A percentile compares a stretch with the other conserved stretches of the same genome.
Evolutionary conservation across 495 filamentous ascomycete genomes (phyloP).

Genomic region (Lentithecium fluviatile): DNA sequence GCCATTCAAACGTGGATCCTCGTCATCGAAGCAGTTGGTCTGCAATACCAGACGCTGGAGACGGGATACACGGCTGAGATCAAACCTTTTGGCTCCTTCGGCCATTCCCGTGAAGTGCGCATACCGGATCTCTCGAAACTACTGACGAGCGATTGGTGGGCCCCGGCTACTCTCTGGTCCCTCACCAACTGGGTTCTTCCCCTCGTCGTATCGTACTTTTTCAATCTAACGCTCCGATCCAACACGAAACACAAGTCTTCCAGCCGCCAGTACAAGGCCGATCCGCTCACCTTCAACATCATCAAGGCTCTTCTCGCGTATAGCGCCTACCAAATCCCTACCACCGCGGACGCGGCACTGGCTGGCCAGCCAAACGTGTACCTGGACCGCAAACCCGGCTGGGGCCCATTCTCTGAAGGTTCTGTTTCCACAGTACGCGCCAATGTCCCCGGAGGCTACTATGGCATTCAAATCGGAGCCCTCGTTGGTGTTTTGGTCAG

Average conservation of each 20-base stretch:
- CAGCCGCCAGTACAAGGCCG: slow-evolving; percentile 57
- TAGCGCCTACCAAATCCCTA: slow-evolving; percentile 58
- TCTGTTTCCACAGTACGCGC: slow-evolving; percentile 61
- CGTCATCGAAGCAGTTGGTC: slow-evolving; percentile 57
- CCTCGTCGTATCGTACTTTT: slow-evolving; percentile 71
- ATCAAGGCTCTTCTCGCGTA: slow-evolving; percentile 77
- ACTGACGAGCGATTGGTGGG: slow-evolving; percentile 80
- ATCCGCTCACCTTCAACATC: slow-evolving; percentile 86
- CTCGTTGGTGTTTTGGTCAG: slow-evolving; percentile 67
- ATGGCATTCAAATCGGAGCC: slow-evolving; percentile 68
- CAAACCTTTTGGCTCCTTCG: slow-evolving; percentile 51
- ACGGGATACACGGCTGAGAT: slow-evolving; percentile 63
- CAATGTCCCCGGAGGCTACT: slow-evolving; percentile 68
- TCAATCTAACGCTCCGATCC: slow-evolving; percentile 68
- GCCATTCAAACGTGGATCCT: slow-evolving; percentile 56
- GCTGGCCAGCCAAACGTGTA: slow-evolving; percentile 1
- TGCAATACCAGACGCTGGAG: slow-evolving; percentile 64
- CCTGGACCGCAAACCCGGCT: slow-evolving; percentile 63
- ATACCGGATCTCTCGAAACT: slow-evolving; percentile 80
- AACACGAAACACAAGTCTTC: slow-evolving; percentile 35
- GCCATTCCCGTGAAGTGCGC: slow-evolving; percentile 54
- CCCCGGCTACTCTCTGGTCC: slow-evolving; percentile 72
- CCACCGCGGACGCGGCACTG: background rate
- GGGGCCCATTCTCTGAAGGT: slow-evolving; percentile 57
- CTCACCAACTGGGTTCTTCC: slow-evolving; percentile 70